phyloP scores from a whole-genome alignment of 2,329 filamentous ascomycete species.

The Fusarium sp. region DNA sequence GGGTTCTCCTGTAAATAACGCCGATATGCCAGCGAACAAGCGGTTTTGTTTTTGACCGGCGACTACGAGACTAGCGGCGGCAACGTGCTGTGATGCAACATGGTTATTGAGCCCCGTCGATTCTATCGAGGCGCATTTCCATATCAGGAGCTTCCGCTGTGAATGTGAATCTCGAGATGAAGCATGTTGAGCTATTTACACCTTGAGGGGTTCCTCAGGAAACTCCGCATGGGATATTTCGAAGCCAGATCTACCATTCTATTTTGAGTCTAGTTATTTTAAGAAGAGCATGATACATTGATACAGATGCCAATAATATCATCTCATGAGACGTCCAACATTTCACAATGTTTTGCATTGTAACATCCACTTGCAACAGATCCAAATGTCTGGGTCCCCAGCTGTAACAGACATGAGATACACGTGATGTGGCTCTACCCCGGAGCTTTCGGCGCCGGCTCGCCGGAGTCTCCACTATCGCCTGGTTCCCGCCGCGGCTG shows the following conservation, averaged over 20 bases:
- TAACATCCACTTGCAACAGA: slow-evolving; percentile 4
- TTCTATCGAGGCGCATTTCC: neutral
- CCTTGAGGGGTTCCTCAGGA: neutral
- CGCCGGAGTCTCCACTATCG: slow-evolving; percentile 31
- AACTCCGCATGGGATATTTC: neutral
- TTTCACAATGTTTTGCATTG: neutral
- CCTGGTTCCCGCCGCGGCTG: slow-evolving; percentile 23
- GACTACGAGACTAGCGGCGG: slow-evolving; percentile 32
- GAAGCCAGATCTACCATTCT: slow-evolving; percentile 15
- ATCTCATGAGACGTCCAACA: slow-evolving; percentile 2
- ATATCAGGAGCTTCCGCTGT: slow-evolving; percentile 24
- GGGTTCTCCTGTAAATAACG: slow-evolving; percentile 30
- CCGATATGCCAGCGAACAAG: slow-evolving; percentile 33
- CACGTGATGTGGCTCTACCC: slow-evolving; percentile 33
- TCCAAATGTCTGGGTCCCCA: neutral
- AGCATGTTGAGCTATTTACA: slow-evolving; percentile 21
- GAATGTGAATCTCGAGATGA: neutral
- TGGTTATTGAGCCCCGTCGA: slow-evolving; percentile 17
- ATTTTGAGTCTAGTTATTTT: slow-evolving; percentile 17
- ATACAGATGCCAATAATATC: slow-evolving; percentile 11
- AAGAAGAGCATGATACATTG: too few relatives aligned
- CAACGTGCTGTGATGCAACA: slow-evolving; percentile 27
- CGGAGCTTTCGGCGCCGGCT: slow-evolving; percentile 38
- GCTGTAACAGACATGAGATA: neutral
- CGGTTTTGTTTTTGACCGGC: slow-evolving; percentile 17